Conservation (phyloP, 192 early-diverging fungal genomes). For the Coemansia sp. region DNA sequence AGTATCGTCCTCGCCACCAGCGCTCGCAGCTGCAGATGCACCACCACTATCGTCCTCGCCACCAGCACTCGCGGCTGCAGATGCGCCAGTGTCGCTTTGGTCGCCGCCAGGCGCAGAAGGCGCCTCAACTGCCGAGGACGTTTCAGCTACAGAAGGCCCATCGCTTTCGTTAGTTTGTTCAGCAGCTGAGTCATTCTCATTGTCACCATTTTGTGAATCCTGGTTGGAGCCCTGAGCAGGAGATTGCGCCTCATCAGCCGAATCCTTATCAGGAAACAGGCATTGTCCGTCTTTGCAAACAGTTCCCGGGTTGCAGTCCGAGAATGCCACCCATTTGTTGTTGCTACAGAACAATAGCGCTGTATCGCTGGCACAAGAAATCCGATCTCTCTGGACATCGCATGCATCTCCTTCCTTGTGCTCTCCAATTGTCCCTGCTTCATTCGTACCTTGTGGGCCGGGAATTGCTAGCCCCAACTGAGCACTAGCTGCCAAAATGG, state of each 20-base stretch:
- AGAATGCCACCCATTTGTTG: constrained; percentile 31
- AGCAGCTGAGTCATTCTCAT: too few relatives aligned
- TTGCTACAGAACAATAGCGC: constrained; percentile 33
- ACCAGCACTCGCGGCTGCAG: not conserved
- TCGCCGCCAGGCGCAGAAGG: constrained; percentile 3
- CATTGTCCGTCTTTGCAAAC: constrained; percentile 35
- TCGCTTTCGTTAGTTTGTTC: constrained; percentile 6
- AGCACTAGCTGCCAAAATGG: constrained; percentile 12
- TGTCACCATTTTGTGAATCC: too few relatives aligned
- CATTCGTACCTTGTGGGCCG: constrained; percentile 21
- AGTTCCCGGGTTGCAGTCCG: constrained; percentile 31
- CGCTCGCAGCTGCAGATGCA: not conserved
- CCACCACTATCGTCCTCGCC: not conserved
- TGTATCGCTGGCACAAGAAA: constrained; percentile 19
- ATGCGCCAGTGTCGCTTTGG: too few relatives aligned
- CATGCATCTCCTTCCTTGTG: constrained; percentile 23
- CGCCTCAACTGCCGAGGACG: not conserved
- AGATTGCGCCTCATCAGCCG: not conserved
- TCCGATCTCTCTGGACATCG: constrained; percentile 17
- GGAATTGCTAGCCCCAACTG: constrained; percentile 19
- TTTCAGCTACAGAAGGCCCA: constrained; percentile 10
- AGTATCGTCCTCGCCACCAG: not conserved
- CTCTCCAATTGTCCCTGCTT: not conserved
- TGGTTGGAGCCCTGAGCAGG: not conserved
- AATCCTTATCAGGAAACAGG: constrained; percentile 7